Percentiles rank a stretch among this genome's conserved stretches.
phyloP scores from a whole-genome alignment of 805 yeast species.

The Nakazawaea sp. region DNA sequence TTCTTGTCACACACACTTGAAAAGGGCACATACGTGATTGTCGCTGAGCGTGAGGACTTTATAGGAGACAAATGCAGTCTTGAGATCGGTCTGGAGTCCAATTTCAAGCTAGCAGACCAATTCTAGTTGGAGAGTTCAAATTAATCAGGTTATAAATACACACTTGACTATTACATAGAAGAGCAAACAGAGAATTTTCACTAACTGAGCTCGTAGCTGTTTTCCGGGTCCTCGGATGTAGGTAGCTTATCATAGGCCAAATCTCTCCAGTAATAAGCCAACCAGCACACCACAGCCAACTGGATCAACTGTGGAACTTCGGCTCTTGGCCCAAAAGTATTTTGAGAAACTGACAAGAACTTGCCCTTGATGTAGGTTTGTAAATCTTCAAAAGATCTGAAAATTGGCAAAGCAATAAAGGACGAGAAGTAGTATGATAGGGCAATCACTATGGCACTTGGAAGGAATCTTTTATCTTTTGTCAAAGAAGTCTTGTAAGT shows the following conservation, averaged over 20 bases:
- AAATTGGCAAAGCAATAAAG: slow-evolving; percentile 2
- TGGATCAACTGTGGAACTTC: slow-evolving; percentile 8
- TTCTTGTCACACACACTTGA: background rate
- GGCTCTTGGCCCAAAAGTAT: background rate
- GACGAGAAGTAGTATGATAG: slow-evolving; percentile 2
- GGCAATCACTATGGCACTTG: slow-evolving; percentile 1
- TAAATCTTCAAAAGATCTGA: background rate
- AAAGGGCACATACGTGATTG: background rate
- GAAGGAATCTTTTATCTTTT: background rate
- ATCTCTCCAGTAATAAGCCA: slow-evolving; percentile 11
- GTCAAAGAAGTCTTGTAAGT: background rate
- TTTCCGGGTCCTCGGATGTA: background rate
- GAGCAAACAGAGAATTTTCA: too few relatives aligned
- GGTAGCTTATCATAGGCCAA: background rate
- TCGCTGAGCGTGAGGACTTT: background rate
- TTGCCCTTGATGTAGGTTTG: background rate
- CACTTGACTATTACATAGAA: too few relatives aligned
- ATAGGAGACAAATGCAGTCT: background rate
- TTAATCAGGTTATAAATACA: too few relatives aligned
- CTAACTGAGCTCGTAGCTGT: slow-evolving; percentile 4
- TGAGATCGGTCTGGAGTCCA: background rate
- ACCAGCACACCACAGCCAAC: slow-evolving; percentile 3
- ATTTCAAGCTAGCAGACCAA: too few relatives aligned
- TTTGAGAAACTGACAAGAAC: slow-evolving; percentile 1
- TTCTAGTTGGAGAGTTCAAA: too few relatives aligned